These are phyloP conservation scores for Xanthoparmelia taractica DNA, from an alignment of 495 filamentous ascomycete species.

Conservation along the genomic window DNA sequence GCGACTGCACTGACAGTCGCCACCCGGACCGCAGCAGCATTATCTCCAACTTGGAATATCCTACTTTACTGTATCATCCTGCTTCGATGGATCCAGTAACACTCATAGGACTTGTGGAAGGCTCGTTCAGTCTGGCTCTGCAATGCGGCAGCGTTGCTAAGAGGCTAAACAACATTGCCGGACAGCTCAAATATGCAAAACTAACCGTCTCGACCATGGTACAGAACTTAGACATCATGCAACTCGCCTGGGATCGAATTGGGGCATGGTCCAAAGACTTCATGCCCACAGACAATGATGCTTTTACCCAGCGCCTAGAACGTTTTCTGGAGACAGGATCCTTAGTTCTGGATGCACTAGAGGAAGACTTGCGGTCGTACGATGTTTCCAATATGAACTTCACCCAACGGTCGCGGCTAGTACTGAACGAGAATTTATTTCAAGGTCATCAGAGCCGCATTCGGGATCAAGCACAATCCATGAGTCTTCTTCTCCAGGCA, in stretches of 20 bases:
- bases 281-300: constrained; percentile 18
- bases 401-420: constrained; percentile 26
- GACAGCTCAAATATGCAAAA: constrained; percentile 38
- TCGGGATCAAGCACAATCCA: constrained; percentile 35
- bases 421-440: constrained; percentile 41
- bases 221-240: constrained; percentile 34
- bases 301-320: constrained; percentile 31
- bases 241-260: constrained; percentile 36
- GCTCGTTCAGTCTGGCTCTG: constrained; percentile 9
- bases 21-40: too few relatives aligned
- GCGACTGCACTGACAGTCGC: too few relatives aligned
- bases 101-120: background rate
- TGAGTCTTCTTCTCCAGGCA: constrained; percentile 39
- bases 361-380: constrained; percentile 32
- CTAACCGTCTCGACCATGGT: constrained; percentile 37
- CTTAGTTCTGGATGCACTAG: constrained; percentile 35
- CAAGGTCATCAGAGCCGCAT: constrained; percentile 35
- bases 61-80: too few relatives aligned
- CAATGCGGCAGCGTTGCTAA: constrained; percentile 8
- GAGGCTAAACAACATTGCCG: constrained; percentile 9
- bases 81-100: constrained; percentile 2
- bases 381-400: constrained; percentile 20
- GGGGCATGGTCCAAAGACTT: constrained; percentile 30
- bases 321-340: constrained; percentile 37
- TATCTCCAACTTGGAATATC: too few relatives aligned